phyloP scores from a whole-genome alignment of 208 protist species.

The Tritrichomonas foetus region DNA sequence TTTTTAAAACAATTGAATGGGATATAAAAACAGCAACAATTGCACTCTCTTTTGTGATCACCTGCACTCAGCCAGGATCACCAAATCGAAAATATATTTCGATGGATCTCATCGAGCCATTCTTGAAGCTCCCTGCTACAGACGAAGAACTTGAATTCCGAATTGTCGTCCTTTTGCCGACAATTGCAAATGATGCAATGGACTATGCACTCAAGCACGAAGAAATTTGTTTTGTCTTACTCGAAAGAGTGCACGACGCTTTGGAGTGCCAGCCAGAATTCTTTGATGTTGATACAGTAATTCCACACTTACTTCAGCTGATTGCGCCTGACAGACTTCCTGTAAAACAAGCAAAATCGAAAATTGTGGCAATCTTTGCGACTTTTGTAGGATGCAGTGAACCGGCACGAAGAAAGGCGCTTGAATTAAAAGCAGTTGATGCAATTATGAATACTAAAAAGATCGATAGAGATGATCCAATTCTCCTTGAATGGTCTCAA shows the following conservation, averaged over 20 bases:
- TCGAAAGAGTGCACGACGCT: background rate
- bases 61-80: background rate
- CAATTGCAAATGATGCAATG: background rate
- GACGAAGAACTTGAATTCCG: background rate
- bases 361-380: background rate
- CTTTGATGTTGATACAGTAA: background rate
- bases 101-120: background rate
- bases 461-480: background rate
- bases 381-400: background rate
- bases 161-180: background rate
- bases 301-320: background rate
- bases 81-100: background rate
- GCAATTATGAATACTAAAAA: background rate
- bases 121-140: background rate
- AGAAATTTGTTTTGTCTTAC: background rate
- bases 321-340: background rate
- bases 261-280: background rate
- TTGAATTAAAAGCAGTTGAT: background rate
- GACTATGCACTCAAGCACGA: background rate
- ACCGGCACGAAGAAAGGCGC: background rate
- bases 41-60: background rate
- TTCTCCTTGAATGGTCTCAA: background rate
- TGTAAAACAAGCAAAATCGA: background rate
- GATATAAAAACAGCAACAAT: background rate
- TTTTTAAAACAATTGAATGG: background rate